phyloP scores from a whole-genome alignment of 768 basidiomycete genomes.

The Trametes cinnabarina region DNA sequence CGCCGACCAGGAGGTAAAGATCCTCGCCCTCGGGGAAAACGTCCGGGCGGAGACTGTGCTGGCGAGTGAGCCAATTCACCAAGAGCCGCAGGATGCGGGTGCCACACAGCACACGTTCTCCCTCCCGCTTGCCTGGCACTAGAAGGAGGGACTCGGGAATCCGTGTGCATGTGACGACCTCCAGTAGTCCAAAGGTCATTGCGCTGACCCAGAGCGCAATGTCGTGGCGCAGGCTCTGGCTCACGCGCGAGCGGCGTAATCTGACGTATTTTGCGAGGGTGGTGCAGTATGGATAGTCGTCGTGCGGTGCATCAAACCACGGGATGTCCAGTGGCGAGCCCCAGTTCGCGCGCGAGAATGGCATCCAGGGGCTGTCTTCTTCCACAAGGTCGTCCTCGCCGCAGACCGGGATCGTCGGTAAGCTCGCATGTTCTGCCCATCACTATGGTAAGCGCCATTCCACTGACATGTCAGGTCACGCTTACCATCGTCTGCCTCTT shows the following conservation, averaged over 20 bases:
- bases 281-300: neutral
- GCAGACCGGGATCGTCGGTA: too few relatives aligned
- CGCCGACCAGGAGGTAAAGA: too few relatives aligned
- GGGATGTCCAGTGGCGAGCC: neutral
- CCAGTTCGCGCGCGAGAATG: too few relatives aligned
- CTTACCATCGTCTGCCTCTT: too few relatives aligned
- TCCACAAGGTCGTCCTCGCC: too few relatives aligned
- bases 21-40: too few relatives aligned
- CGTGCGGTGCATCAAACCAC: neutral
- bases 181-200: neutral
- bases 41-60: too few relatives aligned
- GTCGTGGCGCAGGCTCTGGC: neutral
- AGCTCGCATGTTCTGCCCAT: too few relatives aligned
- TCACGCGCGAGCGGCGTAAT: neutral
- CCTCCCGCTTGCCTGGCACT: neutral
- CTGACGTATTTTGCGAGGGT: neutral
- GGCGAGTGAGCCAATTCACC: neutral
- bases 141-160: neutral
- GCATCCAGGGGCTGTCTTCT: too few relatives aligned
- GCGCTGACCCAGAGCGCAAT: neutral
- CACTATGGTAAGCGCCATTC: too few relatives aligned
- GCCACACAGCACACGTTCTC: neutral
- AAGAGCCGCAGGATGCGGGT: neutral
- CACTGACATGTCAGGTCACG: too few relatives aligned
- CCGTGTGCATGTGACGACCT: neutral